A percentile compares a stretch with the other conserved stretches of the same genome.
Evolutionary conservation across 2,329 filamentous ascomycete genomes (phyloP).

Genomic region (Colletotrichum somersetense): DNA sequence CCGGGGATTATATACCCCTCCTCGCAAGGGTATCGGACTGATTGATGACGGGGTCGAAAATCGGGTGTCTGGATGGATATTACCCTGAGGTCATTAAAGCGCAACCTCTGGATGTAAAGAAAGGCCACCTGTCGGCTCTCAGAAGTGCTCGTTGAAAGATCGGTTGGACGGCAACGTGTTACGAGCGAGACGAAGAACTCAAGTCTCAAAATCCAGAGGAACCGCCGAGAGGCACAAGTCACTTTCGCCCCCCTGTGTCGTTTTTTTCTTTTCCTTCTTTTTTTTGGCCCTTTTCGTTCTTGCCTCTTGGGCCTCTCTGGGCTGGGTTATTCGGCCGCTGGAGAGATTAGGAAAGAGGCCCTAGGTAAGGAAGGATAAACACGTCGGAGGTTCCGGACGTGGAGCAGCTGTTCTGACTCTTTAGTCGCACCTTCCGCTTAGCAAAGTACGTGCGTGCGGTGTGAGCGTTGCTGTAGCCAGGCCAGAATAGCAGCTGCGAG

Average conservation of each 20-base stretch:
- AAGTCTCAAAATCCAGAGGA: background rate
- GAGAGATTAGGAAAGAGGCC: background rate
- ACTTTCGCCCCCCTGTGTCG: background rate
- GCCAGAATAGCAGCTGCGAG: background rate
- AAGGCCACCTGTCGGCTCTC: constrained; percentile 25
- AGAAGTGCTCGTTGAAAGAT: background rate
- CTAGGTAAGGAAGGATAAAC: background rate
- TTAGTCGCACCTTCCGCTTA: constrained; percentile 15
- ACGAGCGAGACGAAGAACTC: constrained; percentile 19
- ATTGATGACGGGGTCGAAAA: background rate
- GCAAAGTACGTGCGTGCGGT: constrained; percentile 24
- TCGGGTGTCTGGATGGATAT: no score
- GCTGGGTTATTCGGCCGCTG: background rate
- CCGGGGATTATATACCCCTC: background rate
- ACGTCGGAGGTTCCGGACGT: background rate
- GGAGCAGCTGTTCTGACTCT: background rate
- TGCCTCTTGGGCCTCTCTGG: no score
- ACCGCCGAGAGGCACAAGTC: background rate
- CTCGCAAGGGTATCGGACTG: background rate
- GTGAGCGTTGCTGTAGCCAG: constrained; percentile 17
- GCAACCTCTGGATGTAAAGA: background rate
- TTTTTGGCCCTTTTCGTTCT: background rate
- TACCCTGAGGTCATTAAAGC: background rate
- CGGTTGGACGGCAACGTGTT: constrained; percentile 30
- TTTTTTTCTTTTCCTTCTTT: background rate